phyloP scores from a whole-genome alignment of 306 rosid species.

The Benincasa hispida region DNA sequence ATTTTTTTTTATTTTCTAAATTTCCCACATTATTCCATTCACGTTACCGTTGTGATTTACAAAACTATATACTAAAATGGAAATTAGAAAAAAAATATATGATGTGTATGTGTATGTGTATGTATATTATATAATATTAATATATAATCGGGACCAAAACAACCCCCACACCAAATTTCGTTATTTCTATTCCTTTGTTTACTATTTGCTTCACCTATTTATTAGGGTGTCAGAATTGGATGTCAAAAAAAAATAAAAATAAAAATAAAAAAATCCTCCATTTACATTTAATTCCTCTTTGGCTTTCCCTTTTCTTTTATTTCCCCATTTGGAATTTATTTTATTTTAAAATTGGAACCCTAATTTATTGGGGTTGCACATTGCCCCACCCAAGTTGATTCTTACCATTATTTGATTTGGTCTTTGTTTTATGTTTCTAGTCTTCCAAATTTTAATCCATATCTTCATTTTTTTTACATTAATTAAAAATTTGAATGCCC shows the following conservation, averaged over 20 bases:
- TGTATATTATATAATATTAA: too few relatives aligned
- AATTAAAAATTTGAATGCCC: too few relatives aligned
- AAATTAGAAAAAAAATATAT: neutral
- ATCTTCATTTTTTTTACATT: too few relatives aligned
- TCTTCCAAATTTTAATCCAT: too few relatives aligned
- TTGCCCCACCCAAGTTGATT: too few relatives aligned
- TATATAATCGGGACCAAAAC: neutral
- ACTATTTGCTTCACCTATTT: neutral
- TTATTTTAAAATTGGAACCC: neutral
- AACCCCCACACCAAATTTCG: neutral
- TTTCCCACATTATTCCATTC: neutral
- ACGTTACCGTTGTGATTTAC: neutral
- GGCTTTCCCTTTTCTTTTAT: neutral
- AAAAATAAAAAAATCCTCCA: neutral
- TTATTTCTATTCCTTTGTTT: neutral
- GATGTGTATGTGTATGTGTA: too few relatives aligned
- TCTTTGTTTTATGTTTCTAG: too few relatives aligned
- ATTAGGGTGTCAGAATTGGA: neutral
- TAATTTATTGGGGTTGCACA: neutral
- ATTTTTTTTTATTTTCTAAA: neutral
- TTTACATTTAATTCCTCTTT: neutral
- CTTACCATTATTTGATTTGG: too few relatives aligned
- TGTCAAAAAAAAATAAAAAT: neutral
- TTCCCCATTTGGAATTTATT: neutral
- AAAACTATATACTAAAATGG: neutral